A percentile compares a stretch with the other conserved stretches of the same genome.
Conservation (phyloP, 331 rosid species). For the Quercus phellos region DNA sequence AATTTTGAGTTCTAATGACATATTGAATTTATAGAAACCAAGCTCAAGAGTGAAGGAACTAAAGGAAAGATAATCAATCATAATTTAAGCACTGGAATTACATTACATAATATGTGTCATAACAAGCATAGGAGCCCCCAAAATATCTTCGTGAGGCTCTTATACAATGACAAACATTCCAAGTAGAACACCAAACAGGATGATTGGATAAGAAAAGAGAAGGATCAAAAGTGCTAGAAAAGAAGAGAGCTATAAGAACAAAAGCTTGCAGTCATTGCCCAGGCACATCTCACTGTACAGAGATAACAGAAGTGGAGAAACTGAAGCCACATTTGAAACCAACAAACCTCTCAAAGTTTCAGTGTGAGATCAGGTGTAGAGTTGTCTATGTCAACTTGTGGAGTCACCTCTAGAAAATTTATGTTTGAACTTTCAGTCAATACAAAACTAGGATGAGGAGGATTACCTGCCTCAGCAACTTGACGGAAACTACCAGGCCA, state of each 20-base stretch:
- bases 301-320: slow-evolving; percentile 25
- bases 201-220: slow-evolving; percentile 21
- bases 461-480: slow-evolving; percentile 33
- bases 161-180: slow-evolving; percentile 38
- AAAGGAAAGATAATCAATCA: slow-evolving; percentile 9
- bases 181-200: slow-evolving; percentile 28
- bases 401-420: slow-evolving; percentile 49
- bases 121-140: slow-evolving; percentile 39
- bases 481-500: slow-evolving; percentile 95
- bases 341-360: slow-evolving; percentile 55
- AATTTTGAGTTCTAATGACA: too few species aligned
- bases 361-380: slow-evolving; percentile 75
- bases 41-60: neutral
- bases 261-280: slow-evolving; percentile 34
- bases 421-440: slow-evolving; percentile 39
- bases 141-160: slow-evolving; percentile 38
- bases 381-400: slow-evolving; percentile 33
- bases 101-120: slow-evolving; percentile 27
- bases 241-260: slow-evolving; percentile 15
- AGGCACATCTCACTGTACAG: slow-evolving; percentile 45
- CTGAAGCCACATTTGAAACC: slow-evolving; percentile 19
- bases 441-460: slow-evolving; percentile 43
- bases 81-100: slow-evolving; percentile 8
- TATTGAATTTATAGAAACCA: too few species aligned
- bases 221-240: slow-evolving; percentile 10